These are phyloP conservation scores for Glomus cerebriforme DNA, from an alignment of 192 early-diverging fungal genomes.

Conservation along the genomic window DNA sequence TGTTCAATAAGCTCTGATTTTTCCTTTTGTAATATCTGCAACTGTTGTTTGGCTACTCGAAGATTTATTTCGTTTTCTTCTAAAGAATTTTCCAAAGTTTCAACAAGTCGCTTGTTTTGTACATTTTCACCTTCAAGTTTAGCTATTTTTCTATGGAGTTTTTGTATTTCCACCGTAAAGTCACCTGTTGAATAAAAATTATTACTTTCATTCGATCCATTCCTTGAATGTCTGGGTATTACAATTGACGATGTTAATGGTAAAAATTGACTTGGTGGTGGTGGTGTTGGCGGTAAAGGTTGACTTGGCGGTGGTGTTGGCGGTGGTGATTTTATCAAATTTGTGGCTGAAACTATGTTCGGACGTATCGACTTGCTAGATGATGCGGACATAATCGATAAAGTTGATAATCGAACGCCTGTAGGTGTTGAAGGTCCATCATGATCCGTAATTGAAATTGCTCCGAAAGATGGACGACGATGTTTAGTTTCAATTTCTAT, in stretches of 20 bases:
- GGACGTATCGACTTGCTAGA: background rate
- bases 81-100: constrained; percentile 45
- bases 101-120: constrained; percentile 36
- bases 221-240: background rate
- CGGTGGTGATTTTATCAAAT: background rate
- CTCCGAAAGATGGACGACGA: background rate
- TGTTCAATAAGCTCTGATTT: constrained; percentile 40
- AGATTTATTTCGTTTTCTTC: constrained; percentile 46
- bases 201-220: background rate
- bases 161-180: constrained; percentile 29
- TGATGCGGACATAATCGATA: constrained; percentile 1
- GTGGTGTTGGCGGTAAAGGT: constrained; percentile 25
- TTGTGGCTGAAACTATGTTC: background rate
- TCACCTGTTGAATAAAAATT: background rate
- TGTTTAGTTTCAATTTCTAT: background rate
- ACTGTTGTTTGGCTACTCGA: constrained; percentile 42
- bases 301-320: constrained; percentile 22
- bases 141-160: constrained; percentile 40
- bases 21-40: constrained; percentile 41
- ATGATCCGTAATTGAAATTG: background rate
- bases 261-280: constrained; percentile 29
- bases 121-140: constrained; percentile 42
- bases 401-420: background rate
- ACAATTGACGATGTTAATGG: constrained; percentile 33
- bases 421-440: background rate